A percentile compares a stretch with the other conserved stretches of the same genome.
Evolutionary conservation across 2,329 filamentous ascomycete genomes (phyloP).

Genomic region (Exophiala sp.): DNA sequence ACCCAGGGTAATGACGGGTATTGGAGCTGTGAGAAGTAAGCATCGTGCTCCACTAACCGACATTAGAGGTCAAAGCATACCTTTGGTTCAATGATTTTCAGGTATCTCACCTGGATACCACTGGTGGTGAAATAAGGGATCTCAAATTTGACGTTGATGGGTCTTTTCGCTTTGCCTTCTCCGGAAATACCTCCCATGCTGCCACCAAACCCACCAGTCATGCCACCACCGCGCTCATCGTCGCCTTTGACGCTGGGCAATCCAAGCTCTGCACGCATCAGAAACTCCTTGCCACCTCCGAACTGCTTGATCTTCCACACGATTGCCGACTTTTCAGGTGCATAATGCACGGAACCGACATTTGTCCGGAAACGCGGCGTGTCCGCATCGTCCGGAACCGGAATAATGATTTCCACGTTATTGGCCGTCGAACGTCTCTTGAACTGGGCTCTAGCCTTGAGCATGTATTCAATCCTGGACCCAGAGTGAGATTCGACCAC

Average conservation of each 20-base stretch:
- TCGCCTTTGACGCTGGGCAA: slow-evolving; percentile 91
- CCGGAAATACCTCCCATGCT: slow-evolving; percentile 90
- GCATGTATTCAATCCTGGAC: slow-evolving; percentile 96
- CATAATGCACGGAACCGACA: slow-evolving; percentile 95
- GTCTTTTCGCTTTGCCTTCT: slow-evolving; percentile 81
- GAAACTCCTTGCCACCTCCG: slow-evolving; percentile 94
- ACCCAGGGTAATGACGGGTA: slow-evolving; percentile 98
- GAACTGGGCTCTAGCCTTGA: slow-evolving; percentile 97
- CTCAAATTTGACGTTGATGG: slow-evolving; percentile 99
- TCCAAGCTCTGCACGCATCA: slow-evolving; percentile 96
- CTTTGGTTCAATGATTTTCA: slow-evolving; percentile 99
- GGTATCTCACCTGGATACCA: slow-evolving; percentile 94
- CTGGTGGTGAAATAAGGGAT: slow-evolving; percentile 99
- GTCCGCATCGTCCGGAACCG: slow-evolving; percentile 95
- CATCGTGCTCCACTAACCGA: background rate
- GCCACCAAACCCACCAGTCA: slow-evolving; percentile 95
- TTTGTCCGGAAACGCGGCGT: slow-evolving; percentile 95
- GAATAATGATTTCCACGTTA: slow-evolving; percentile 97
- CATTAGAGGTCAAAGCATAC: slow-evolving; percentile 49
- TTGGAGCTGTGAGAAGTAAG: slow-evolving; percentile 67
- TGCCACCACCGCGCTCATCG: slow-evolving; percentile 90
- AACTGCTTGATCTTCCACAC: slow-evolving; percentile 99
- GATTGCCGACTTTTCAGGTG: slow-evolving; percentile 93
- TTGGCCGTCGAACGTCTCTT: slow-evolving; percentile 96
- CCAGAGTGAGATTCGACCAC: slow-evolving; percentile 95